A percentile compares a stretch with the other conserved stretches of the same genome.
Evolutionary conservation across 2,329 filamentous ascomycete genomes (phyloP).

Genomic region (Xylariaceae sp.): DNA sequence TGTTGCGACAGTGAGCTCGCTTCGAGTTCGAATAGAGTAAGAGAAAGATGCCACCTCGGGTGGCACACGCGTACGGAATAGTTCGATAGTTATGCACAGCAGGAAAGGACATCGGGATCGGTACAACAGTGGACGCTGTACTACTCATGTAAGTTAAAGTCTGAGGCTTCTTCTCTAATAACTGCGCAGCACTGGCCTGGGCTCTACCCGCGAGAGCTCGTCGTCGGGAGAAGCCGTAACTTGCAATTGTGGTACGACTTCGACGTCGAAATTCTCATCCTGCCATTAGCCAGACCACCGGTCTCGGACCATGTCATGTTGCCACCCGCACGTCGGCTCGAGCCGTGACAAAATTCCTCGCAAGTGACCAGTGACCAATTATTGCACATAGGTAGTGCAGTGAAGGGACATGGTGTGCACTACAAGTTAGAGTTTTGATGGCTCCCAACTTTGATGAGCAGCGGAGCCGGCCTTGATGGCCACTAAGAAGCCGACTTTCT

Average conservation of each 20-base stretch:
- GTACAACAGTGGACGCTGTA: background rate
- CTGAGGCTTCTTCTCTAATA: background rate
- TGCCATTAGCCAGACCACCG: slow-evolving; percentile 6
- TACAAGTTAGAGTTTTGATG: background rate
- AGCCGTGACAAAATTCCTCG: background rate
- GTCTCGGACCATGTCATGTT: slow-evolving; percentile 13
- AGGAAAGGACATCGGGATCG: background rate
- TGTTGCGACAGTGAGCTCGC: too few species aligned
- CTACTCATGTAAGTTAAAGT: background rate
- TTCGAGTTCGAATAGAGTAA: too few species aligned
- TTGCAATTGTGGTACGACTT: slow-evolving; percentile 11
- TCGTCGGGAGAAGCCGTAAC: slow-evolving; percentile 9
- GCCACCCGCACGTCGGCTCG: slow-evolving; percentile 18
- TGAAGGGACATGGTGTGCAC: too few species aligned
- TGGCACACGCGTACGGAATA: too few species aligned
- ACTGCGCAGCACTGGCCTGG: background rate
- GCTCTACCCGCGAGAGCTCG: slow-evolving; percentile 4
- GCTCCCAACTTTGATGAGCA: slow-evolving; percentile 2
- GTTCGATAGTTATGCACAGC: too few species aligned
- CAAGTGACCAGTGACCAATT: too few species aligned
- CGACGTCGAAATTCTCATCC: slow-evolving; percentile 2
- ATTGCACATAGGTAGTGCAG: too few species aligned
- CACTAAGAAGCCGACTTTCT: too few species aligned
- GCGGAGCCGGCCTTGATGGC: background rate
- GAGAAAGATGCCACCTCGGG: too few species aligned